phyloP scores from a whole-genome alignment of 2,329 filamentous ascomycete genomes.

The Thermoascus crustaceus region DNA sequence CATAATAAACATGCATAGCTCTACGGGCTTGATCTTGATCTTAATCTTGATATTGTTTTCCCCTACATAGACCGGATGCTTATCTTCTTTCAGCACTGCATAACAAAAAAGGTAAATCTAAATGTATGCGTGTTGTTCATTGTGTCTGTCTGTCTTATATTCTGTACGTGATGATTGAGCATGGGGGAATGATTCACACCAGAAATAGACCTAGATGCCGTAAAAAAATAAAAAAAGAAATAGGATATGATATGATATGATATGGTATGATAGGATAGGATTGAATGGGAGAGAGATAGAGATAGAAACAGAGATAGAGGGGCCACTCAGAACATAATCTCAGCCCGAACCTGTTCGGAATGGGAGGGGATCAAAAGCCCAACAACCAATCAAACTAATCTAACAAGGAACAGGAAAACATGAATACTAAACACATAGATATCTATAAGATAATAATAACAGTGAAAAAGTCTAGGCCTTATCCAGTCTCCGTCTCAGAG shows the following conservation, averaged over 20 bases:
- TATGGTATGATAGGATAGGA: slow-evolving; percentile 1
- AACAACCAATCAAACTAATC: no score
- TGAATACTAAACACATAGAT: slow-evolving; percentile 11
- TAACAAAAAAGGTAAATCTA: no score
- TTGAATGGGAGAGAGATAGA: slow-evolving; percentile 6
- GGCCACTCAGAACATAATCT: slow-evolving; percentile 4
- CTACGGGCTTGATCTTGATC: no score
- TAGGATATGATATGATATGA: slow-evolving; percentile 1
- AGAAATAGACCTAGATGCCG: background rate
- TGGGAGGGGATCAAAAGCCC: slow-evolving; percentile 8
- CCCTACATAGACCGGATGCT: no score
- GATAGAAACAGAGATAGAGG: slow-evolving; percentile 9
- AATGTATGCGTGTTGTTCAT: no score
- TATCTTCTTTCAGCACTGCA: no score
- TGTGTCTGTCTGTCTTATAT: no score
- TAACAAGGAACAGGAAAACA: slow-evolving; percentile 10
- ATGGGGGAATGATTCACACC: no score
- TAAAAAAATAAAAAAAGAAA: slow-evolving; percentile 3
- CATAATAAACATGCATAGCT: no score
- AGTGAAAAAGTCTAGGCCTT: slow-evolving; percentile 43
- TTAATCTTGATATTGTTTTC: no score
- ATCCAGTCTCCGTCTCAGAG: slow-evolving; percentile 76
- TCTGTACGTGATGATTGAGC: no score
- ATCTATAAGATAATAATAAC: slow-evolving; percentile 15
- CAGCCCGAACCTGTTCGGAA: no score